A percentile compares a stretch with the other conserved stretches of the same genome.
phyloP scores from a whole-genome alignment of 148 eudicot genomes.

The Camellia sinensis region DNA sequence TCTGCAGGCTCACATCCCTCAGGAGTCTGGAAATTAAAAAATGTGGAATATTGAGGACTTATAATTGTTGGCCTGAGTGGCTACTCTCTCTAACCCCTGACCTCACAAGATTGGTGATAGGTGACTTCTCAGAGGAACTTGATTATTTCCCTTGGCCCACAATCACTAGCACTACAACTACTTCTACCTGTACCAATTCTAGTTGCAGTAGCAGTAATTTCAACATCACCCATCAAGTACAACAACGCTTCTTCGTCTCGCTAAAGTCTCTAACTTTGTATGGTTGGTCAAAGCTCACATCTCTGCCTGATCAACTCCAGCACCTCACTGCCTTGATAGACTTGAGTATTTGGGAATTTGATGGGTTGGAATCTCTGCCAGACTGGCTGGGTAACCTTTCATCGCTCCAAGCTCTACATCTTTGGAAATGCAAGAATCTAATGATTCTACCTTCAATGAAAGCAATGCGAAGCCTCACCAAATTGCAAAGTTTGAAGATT shows the following conservation, averaged over 20 bases:
- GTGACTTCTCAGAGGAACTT: not conserved
- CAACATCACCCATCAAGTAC: too few relatives aligned
- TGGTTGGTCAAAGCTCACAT: not conserved
- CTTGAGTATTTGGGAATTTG: not conserved
- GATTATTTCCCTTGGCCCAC: conserved; percentile 5
- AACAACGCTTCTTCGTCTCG: not conserved
- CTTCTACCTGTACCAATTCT: too few relatives aligned
- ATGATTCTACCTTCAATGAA: not conserved
- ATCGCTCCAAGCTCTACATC: not conserved
- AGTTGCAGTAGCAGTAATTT: too few relatives aligned
- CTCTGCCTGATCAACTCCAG: conserved; percentile 14
- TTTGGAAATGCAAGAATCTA: not conserved
- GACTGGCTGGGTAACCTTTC: conserved; percentile 19
- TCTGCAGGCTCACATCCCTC: too few relatives aligned
- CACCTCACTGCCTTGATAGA: not conserved
- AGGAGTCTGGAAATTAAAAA: too few relatives aligned
- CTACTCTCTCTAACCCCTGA: not conserved
- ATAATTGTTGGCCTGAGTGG: not conserved
- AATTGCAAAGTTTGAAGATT: not conserved
- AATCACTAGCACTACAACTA: too few relatives aligned
- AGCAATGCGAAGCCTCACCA: conserved; percentile 5
- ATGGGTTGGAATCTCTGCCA: conserved; percentile 17
- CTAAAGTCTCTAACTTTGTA: not conserved
- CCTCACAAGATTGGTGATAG: not conserved
- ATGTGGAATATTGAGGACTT: too few relatives aligned